Percentiles rank a stretch among this genome's conserved stretches.
Conservation (phyloP, 2,329 filamentous ascomycete species). For the Botrytis pseudocinerea region DNA sequence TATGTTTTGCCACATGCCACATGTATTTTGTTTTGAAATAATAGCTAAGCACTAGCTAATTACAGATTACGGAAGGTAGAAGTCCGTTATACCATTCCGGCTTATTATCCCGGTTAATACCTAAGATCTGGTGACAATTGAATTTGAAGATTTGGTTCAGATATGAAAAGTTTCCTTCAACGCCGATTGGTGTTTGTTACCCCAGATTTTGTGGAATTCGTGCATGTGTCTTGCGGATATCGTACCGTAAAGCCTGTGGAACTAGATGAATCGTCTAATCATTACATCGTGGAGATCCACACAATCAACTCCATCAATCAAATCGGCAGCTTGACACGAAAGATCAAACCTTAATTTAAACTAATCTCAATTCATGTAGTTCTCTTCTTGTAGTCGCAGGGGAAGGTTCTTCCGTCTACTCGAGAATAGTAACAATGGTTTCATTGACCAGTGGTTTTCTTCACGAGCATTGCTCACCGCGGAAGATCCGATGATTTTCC, state of each 20-base stretch:
- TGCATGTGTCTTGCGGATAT: conserved; percentile 17
- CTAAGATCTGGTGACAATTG: conserved; percentile 12
- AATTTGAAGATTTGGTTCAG: background rate
- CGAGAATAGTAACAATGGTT: background rate
- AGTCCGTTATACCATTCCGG: background rate
- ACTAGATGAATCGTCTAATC: background rate
- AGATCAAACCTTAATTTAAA: background rate
- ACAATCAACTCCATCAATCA: conserved; percentile 3
- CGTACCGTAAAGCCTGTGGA: conserved; percentile 19
- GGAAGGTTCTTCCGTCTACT: background rate
- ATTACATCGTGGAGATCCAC: background rate
- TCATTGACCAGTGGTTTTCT: background rate
- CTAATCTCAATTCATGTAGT: background rate
- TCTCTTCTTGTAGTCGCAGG: background rate
- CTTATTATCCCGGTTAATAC: background rate
- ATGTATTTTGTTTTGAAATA: background rate
- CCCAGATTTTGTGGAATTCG: conserved; percentile 12
- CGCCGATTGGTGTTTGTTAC: conserved; percentile 7
- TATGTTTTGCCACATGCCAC: background rate
- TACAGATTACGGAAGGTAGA: conserved; percentile 2
- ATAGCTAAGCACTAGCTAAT: background rate
- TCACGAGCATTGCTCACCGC: background rate
- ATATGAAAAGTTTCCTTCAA: background rate
- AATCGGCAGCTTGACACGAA: background rate
- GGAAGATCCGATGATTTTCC: conserved; percentile 6